phyloP scores from a whole-genome alignment of 352 stramenopile genomes.

The Phytophthora quininea region DNA sequence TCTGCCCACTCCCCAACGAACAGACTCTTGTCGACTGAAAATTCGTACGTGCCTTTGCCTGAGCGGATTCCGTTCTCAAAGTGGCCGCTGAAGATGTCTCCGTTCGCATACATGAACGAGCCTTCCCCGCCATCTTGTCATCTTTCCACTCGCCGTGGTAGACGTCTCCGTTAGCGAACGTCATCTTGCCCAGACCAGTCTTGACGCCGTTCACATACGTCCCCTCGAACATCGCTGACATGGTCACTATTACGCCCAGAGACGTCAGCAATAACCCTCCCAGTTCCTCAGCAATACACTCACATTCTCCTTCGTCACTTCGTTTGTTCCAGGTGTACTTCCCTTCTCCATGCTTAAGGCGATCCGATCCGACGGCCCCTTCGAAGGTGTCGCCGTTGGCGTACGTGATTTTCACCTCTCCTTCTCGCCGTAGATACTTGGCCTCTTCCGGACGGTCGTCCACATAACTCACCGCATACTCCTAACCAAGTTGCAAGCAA shows the following conservation, averaged over 20 bases:
- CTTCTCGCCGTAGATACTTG: constrained; percentile 86
- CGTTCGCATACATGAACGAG: constrained; percentile 91
- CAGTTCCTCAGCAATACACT: neutral
- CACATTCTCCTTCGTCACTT: constrained; percentile 69
- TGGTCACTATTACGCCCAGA: constrained; percentile 46
- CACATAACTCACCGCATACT: constrained; percentile 86
- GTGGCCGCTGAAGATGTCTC: constrained; percentile 91
- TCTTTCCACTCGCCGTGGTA: constrained; percentile 91
- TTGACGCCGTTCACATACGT: constrained; percentile 87
- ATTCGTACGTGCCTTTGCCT: constrained; percentile 92
- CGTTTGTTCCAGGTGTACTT: constrained; percentile 90
- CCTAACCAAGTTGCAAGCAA: constrained; percentile 29
- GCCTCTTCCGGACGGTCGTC: constrained; percentile 86
- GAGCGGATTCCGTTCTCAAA: constrained; percentile 84
- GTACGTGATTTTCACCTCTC: constrained; percentile 90
- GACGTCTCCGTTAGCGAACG: constrained; percentile 88
- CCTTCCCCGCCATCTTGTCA: constrained; percentile 90
- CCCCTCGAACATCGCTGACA: constrained; percentile 85
- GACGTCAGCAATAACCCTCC: neutral
- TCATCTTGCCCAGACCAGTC: constrained; percentile 91
- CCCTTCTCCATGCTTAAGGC: constrained; percentile 84
- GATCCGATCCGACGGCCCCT: constrained; percentile 78
- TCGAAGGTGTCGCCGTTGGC: constrained; percentile 92
- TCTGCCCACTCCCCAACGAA: constrained; percentile 89
- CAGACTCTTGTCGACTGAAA: constrained; percentile 76